Conservation (phyloP, 177 flowering plant species). For the Tripterygium wilfordii region DNA sequence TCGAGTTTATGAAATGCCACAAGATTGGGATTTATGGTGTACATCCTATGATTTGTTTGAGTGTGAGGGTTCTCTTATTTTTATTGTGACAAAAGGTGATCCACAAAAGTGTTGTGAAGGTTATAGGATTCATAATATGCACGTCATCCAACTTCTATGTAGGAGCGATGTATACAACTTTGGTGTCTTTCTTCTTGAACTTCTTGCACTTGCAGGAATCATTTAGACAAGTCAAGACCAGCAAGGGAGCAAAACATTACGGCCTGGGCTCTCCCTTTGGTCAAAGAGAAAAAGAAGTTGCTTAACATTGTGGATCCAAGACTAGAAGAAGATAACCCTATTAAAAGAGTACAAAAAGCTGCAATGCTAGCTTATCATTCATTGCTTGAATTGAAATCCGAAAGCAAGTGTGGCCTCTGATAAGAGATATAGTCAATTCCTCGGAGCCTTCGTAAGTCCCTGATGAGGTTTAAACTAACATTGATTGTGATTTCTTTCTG, state of each 20-base stretch:
- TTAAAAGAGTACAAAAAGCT: constrained; percentile 74
- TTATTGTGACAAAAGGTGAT: too few species aligned
- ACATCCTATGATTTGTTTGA: too few species aligned
- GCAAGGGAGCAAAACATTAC: constrained; percentile 72
- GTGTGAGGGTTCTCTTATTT: too few species aligned
- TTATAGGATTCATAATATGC: too few species aligned
- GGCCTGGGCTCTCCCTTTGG: constrained; percentile 75
- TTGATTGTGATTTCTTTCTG: too few species aligned
- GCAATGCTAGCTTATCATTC: constrained; percentile 86
- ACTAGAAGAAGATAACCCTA: constrained; percentile 60
- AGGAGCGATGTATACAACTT: constrained; percentile 78
- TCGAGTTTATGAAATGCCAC: too few species aligned
- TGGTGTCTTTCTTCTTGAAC: constrained; percentile 78
- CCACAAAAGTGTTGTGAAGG: too few species aligned
- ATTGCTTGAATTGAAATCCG: constrained; percentile 75
- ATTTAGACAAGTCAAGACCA: constrained; percentile 64
- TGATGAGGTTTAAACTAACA: constrained; percentile 17
- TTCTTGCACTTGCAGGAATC: constrained; percentile 74
- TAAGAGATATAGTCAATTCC: constrained; percentile 77
- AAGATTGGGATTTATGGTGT: too few species aligned
- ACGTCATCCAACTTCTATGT: constrained; percentile 75
- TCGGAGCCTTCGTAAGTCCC: constrained; percentile 64
- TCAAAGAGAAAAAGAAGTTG: constrained; percentile 67
- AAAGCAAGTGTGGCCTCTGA: constrained; percentile 85
- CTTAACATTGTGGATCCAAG: constrained; percentile 72